phyloP scores from a whole-genome alignment of 192 early-diverging fungal genomes.

The Backusella liffmaniae region DNA sequence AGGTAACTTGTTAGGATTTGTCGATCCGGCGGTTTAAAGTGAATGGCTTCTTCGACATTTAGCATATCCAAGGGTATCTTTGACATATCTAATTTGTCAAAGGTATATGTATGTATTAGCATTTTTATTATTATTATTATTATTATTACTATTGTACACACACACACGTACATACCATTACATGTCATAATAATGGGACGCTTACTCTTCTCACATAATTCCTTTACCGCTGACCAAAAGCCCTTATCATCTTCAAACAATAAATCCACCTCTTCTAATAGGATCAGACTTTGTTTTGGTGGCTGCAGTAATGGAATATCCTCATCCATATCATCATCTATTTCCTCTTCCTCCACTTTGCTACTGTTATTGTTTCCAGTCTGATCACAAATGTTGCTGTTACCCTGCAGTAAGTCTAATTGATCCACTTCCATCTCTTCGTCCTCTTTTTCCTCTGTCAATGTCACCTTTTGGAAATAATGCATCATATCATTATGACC shows the following conservation, averaged over 20 bases:
- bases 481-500: slow-evolving; percentile 10
- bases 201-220: slow-evolving; percentile 66
- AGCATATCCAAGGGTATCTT: slow-evolving; percentile 20
- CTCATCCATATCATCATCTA: background rate
- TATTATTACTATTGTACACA: background rate
- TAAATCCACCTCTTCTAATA: slow-evolving; percentile 85
- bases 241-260: slow-evolving; percentile 80
- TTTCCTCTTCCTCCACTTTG: background rate
- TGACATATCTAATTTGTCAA: slow-evolving; percentile 4
- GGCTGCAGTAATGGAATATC: slow-evolving; percentile 6
- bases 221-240: slow-evolving; percentile 70
- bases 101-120: background rate
- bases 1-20: slow-evolving; percentile 14
- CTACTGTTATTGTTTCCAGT: background rate
- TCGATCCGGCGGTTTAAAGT: slow-evolving; percentile 6
- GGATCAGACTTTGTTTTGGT: slow-evolving; percentile 62
- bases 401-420: background rate
- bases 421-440: background rate
- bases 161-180: slow-evolving; percentile 48
- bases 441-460: background rate
- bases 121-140: background rate
- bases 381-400: background rate
- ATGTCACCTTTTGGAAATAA: background rate
- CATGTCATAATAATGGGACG: slow-evolving; percentile 85
- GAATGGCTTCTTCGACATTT: background rate